Evolutionary conservation across 106 monocot genomes (phyloP), one percentile per base, ranked within the genome.

Genomic region (Allium fistulosum): DNA sequence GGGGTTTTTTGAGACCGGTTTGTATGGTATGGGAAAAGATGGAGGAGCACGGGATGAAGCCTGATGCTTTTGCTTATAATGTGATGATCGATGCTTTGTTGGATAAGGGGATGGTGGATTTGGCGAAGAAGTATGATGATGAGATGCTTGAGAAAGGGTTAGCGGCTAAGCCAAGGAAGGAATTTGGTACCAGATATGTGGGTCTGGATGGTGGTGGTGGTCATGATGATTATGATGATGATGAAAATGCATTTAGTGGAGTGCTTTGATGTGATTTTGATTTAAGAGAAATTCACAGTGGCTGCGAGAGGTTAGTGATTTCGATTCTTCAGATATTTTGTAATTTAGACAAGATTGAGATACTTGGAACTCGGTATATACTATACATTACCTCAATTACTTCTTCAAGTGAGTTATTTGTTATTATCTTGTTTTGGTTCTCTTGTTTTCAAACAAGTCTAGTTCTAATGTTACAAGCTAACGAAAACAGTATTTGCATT

Each of bases 111-210:
- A 89, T 97, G 92, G 70, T 87, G 51, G 92, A 97, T 10, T 61
- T 90, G 78, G 92, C 92, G 1, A 75, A 84, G 69, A 80, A 87
- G 74, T 97, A 92, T 74, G 84, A 97, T 71, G 76, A 84, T 62
- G 92, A 97, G 77, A 97, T 97, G 92, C 17, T 92, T 64, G 80
- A 62, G 2, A 92, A 83, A 84, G 97, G 92, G 17, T 80, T 97
- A 11, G 82, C 97, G 1, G 74, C 88, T 0, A 97, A 87, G 71
- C 86, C 85, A 6, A 85, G 88, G 74, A 87, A 80, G 61, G 88
- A 86, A 51, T 72, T 95, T 56, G 82, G 79, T 61, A 82, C 80
- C 4, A 72, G 69, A 10, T 27, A 28, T 5, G 6, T 65, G 7
- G 77, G 28, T 0, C 73, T 73, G 13, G 37, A 37, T 37, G 37